These are phyloP conservation scores for Penstemon davidsonii DNA, from an alignment of 257 asterid species.

Conservation along the genomic window DNA sequence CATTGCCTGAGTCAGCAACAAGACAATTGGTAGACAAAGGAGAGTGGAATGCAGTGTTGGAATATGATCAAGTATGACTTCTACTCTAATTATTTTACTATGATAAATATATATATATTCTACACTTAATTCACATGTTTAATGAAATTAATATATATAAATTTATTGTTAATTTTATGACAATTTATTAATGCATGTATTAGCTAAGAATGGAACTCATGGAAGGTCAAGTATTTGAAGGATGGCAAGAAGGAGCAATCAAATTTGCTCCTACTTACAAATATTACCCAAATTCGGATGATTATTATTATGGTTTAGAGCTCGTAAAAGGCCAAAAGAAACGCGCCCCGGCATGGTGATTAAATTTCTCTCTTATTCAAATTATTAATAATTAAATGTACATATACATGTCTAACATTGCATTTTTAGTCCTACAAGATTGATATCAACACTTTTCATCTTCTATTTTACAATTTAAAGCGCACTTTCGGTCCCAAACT, in stretches of 20 bases:
- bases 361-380: neutral
- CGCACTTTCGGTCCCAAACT: too few species aligned
- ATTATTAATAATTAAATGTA: too few species aligned
- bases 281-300: conserved; percentile 48
- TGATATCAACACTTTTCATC: too few species aligned
- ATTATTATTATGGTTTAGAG: conserved; percentile 43
- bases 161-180: neutral
- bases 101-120: neutral
- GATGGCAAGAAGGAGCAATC: conserved; percentile 61
- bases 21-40: conserved; percentile 41
- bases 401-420: too few species aligned
- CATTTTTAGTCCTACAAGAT: too few species aligned
- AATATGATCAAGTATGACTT: conserved; percentile 57
- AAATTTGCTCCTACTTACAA: conserved; percentile 69
- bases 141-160: neutral
- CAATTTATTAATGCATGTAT: neutral
- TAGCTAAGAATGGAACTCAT: conserved; percentile 52
- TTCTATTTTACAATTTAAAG: too few species aligned
- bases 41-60: conserved; percentile 49
- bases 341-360: conserved; percentile 69
- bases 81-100: neutral
- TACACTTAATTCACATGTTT: neutral
- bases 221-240: conserved; percentile 63
- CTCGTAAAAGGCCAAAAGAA: conserved; percentile 47
- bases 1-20: conserved; percentile 55